Conservation (phyloP, 176 grass and related monocot species). For the Luzula sylvatica region DNA sequence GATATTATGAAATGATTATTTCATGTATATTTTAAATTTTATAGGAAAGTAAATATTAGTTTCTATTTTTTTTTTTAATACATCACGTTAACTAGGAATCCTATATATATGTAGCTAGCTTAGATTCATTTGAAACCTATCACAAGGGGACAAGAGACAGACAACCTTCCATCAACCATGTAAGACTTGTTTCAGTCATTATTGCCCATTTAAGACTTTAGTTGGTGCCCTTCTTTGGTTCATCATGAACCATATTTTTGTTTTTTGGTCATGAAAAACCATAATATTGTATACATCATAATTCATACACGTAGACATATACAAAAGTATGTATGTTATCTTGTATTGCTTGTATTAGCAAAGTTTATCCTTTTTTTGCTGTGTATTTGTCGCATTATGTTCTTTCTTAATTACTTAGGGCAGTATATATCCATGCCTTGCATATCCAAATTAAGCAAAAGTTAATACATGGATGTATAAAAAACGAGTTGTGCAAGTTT, state of each 20-base stretch:
- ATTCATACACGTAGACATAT: background rate
- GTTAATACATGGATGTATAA: conserved; percentile 3
- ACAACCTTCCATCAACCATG: conserved; percentile 12
- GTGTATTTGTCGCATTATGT: conserved; percentile 12
- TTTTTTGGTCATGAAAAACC: background rate
- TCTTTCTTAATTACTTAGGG: conserved; percentile 15
- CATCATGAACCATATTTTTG: too few species aligned
- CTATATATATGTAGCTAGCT: too few species aligned
- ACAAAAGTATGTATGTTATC: conserved; percentile 1
- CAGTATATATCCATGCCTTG: conserved; percentile 15
- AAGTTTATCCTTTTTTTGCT: background rate
- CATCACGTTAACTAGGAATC: too few species aligned
- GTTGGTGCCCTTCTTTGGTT: background rate
- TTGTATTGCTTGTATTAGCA: background rate
- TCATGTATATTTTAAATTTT: too few species aligned
- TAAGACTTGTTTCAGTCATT: conserved; percentile 14
- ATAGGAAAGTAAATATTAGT: too few species aligned
- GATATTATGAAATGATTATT: too few species aligned
- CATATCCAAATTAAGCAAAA: conserved; percentile 5
- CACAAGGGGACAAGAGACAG: conserved; percentile 11
- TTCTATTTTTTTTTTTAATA: too few species aligned
- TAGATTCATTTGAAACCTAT: conserved; percentile 10
- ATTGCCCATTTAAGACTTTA: conserved; percentile 4
- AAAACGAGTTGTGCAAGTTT: conserved; percentile 6
- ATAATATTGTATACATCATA: background rate